Conservation (phyloP, 495 filamentous ascomycete species). For the Penicillium riverlandense region DNA sequence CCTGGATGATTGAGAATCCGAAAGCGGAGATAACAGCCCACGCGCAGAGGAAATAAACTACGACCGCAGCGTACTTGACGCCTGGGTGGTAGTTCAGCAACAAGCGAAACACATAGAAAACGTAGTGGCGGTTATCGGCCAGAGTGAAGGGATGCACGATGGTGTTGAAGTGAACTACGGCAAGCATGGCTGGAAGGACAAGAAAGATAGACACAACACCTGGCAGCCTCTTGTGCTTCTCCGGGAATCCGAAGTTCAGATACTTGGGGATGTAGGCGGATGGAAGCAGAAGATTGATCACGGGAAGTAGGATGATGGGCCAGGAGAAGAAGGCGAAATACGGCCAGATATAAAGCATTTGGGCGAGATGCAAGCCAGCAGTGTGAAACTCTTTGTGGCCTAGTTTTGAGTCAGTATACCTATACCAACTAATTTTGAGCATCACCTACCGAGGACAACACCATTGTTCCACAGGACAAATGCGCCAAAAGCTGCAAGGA, state of each 20-base stretch:
- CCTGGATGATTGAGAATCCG: constrained; percentile 25
- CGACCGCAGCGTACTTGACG: constrained; percentile 60
- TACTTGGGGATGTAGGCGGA: constrained; percentile 26
- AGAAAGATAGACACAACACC: constrained; percentile 22
- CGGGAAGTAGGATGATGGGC: constrained; percentile 58
- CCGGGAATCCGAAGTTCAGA: constrained; percentile 27
- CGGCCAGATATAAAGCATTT: constrained; percentile 93
- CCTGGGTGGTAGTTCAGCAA: constrained; percentile 57
- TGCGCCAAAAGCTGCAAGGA: constrained; percentile 59
- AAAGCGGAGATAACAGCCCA: constrained; percentile 56
- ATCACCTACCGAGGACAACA: constrained; percentile 69
- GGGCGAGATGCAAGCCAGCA: constrained; percentile 78
- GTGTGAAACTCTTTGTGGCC: constrained; percentile 92
- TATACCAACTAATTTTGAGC: no score
- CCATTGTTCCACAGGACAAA: constrained; percentile 86
- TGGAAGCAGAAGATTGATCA: constrained; percentile 35
- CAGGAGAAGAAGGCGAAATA: constrained; percentile 84
- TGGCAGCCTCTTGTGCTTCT: constrained; percentile 32
- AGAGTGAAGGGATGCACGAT: constrained; percentile 93
- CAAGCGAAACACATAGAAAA: constrained; percentile 92
- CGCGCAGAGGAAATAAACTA: constrained; percentile 53
- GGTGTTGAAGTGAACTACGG: constrained; percentile 73
- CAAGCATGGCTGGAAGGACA: constrained; percentile 41
- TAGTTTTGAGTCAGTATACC: constrained; percentile 11
- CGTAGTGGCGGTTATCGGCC: constrained; percentile 93